Percentiles rank a stretch among this genome's conserved stretches.
These are phyloP conservation scores for Candida anglica DNA, from an alignment of 805 yeast species.

Conservation along the genomic window DNA sequence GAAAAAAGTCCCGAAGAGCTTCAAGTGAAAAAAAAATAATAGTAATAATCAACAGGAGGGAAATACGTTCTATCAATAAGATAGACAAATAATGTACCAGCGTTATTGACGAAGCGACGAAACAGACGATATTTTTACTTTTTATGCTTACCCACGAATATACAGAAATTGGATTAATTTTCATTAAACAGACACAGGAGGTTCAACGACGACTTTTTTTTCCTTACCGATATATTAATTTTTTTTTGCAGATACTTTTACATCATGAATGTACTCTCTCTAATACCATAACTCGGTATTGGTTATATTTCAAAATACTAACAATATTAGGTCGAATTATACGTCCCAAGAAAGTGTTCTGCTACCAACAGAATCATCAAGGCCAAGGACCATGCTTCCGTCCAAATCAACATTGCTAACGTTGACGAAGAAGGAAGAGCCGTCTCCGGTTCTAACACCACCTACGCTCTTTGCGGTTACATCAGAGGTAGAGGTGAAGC, in stretches of 20 bases:
- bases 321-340: conserved; percentile 85
- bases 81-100: too few relatives aligned
- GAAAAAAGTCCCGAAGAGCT: neutral
- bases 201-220: neutral
- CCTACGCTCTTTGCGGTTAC: conserved; percentile 96
- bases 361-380: conserved; percentile 99
- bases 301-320: conserved; percentile 16
- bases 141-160: too few relatives aligned
- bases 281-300: too few relatives aligned
- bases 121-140: too few relatives aligned
- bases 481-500: conserved; percentile 99
- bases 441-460: conserved; percentile 82
- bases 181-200: too few relatives aligned
- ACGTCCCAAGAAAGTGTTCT: conserved; percentile 99
- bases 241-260: too few relatives aligned
- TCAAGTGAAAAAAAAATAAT: neutral
- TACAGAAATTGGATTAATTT: too few relatives aligned
- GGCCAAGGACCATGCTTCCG: conserved; percentile 99
- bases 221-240: too few relatives aligned
- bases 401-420: conserved; percentile 97
- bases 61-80: too few relatives aligned
- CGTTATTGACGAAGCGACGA: too few relatives aligned
- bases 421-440: conserved; percentile 97
- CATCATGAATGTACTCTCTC: too few relatives aligned
- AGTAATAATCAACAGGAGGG: neutral